Evolutionary conservation across 23 red algal species (phyloP), one percentile per base, ranked within the genome.

Genomic region (Gracilariopsis chorda): DNA sequence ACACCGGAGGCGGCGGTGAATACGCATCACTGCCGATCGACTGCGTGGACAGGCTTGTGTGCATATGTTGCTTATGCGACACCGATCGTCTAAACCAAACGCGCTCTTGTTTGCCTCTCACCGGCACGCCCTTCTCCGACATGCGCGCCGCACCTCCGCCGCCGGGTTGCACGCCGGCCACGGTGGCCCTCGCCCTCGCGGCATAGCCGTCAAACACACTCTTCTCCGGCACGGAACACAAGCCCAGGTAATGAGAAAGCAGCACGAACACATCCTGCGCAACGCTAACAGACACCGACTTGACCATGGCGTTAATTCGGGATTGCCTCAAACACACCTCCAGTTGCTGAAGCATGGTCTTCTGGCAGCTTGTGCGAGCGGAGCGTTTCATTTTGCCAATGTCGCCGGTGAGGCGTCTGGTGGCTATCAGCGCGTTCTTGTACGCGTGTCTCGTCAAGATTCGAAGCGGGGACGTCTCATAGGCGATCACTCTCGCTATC

Each of bases 201-300:
- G n/a, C n/a, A n/a, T n/a, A n/a, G n/a, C n/a, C n/a, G n/a, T n/a
- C n/a, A n/a, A 73, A 3, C 67, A 73, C 67, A 35, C 23, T 1
- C 67, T 73, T 73, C n/a, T 73, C 67, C 40, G 67, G 67, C 40
- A 73, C 67, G 2, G 67, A 36, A n/a, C 67, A 73, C 28, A 46
- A 12, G 11, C 67, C 67, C 3, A 73, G 67, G 28, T 45, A 73
- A 10, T 73, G 67, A 36, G 67, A 73, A 13, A 73, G 67, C 67
- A 73, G 20, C 17, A 73, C 67, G 28, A 73, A 73, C 36, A 73
- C 67, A n/a, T 73, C 67, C 67, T 73, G 67, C 67, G 67, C 67
- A 0, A 25, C 67, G 67, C 67, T 73, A 24, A 73, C n/a, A 11
- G 67, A 45, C 1, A 42, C 32, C n/a, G 11, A 73, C 28, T 35